These are phyloP conservation scores for Conoideocrella luteorostrata DNA, from an alignment of 2,329 filamentous ascomycete species.

Conservation along the genomic window DNA sequence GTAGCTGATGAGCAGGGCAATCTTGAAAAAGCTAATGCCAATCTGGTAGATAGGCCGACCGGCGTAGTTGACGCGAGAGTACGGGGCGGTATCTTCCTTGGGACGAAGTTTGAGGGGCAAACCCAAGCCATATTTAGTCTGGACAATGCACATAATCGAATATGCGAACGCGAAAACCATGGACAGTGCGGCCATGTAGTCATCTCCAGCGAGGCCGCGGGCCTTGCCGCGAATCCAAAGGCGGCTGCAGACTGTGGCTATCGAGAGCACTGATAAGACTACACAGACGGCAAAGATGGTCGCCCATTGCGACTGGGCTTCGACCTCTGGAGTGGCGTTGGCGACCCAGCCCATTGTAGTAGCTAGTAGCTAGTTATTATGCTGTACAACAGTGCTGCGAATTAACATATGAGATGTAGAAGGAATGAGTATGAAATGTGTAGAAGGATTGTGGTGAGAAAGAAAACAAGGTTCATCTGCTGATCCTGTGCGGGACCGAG, in stretches of 20 bases:
- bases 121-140: conserved; percentile 48
- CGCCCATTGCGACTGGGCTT: conserved; percentile 40
- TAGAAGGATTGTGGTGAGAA: too few species aligned
- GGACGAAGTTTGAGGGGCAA: conserved; percentile 39
- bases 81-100: conserved; percentile 33
- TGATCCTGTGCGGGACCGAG: too few species aligned
- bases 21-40: conserved; percentile 51
- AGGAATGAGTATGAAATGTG: too few species aligned
- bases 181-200: conserved; percentile 35
- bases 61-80: conserved; percentile 45
- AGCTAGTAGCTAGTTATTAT: not conserved
- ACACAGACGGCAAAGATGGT: conserved; percentile 43
- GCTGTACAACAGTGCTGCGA: too few species aligned
- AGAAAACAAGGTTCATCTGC: too few species aligned
- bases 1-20: conserved; percentile 46
- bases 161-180: conserved; percentile 42
- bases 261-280: conserved; percentile 37
- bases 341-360: conserved; percentile 42
- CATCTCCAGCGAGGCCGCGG: conserved; percentile 40
- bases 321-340: conserved; percentile 40
- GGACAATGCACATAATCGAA: conserved; percentile 42
- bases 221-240: conserved; percentile 35
- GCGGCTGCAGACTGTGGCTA: conserved; percentile 32
- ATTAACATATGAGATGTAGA: conserved; percentile 8
- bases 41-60: conserved; percentile 49